Conservation (phyloP, 768 basidiomycete species). For the Boletus pseudopeckii region DNA sequence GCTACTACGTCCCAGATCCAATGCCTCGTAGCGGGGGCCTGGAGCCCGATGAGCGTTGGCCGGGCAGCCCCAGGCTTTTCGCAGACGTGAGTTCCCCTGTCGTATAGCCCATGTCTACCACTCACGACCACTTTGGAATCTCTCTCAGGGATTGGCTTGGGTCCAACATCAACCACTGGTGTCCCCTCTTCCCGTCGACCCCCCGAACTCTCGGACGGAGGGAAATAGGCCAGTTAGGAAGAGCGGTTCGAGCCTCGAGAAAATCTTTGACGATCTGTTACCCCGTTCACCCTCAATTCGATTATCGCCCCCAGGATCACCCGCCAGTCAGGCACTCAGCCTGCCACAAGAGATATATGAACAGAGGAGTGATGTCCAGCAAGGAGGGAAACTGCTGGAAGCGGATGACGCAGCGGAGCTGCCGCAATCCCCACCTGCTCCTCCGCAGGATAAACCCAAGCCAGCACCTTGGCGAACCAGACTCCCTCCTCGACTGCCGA, state of each 20-base stretch:
- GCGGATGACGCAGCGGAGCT: neutral
- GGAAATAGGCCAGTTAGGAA: neutral
- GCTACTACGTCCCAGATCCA: conserved; percentile 11
- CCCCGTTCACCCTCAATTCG: conserved; percentile 18
- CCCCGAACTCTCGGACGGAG: neutral
- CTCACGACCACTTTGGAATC: neutral
- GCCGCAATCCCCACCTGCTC: neutral
- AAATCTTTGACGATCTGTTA: conserved; percentile 11
- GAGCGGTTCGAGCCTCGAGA: conserved; percentile 9
- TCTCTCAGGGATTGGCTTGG: conserved; percentile 6
- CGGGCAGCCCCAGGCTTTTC: conserved; percentile 11
- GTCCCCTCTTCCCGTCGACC: conserved; percentile 1
- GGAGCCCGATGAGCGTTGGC: conserved; percentile 10
- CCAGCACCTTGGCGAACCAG: conserved; percentile 21
- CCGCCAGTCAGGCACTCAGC: neutral
- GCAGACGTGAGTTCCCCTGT: conserved; percentile 11
- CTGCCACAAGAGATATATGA: conserved; percentile 1
- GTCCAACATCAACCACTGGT: conserved; percentile 15
- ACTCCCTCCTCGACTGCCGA: conserved; percentile 29
- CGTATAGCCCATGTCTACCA: neutral
- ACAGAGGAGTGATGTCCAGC: neutral
- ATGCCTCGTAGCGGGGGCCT: neutral
- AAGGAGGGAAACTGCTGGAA: neutral
- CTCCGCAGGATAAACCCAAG: conserved; percentile 7
- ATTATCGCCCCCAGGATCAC: conserved; percentile 18